Base-by-base conservation (phyloP, 2,329 filamentous ascomycete genomes). In the Neofusicoccum sp. region DNA sequence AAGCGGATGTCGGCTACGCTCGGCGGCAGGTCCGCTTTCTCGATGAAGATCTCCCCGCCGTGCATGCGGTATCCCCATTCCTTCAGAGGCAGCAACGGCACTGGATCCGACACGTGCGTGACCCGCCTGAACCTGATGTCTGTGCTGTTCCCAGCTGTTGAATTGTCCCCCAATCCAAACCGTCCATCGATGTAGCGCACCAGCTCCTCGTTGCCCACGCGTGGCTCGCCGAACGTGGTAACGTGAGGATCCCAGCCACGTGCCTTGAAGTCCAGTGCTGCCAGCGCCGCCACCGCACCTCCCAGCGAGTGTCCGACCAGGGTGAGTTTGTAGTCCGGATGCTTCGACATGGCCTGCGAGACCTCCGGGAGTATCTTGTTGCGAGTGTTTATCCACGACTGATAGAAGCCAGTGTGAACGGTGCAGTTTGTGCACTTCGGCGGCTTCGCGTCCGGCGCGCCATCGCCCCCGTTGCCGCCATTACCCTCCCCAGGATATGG, bases 211-310 rank as follows among this genome's bases (percentile, higher is more conserved):
- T 88, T 88, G 2, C 86, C 86, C 2, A 87, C 71, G 45, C 83
- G 80, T 22, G 95, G 95, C 77, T 98, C 92, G 8, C 95, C 95
- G 76, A 97, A 99, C 0, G 95, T 98, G 4, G 94, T 98, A 44
- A 96, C 87, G 12, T 83, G 77, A 2, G 93, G 87, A 7, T 89
- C 77, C 87, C 89, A 95, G 16, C 90, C 92, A n/a, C 89, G 81
- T 0, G 88, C 84, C 64, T 87, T 84, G 71, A 97, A 85, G 72
- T 99, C 95, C 34, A 97, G 81, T 1, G 86, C 91, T 0, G 93
- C 95, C 3, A 99, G 84, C 1, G 91, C 89, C 2, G 95, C 94
- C 1, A 99, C 91, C 0, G 95, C 93, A 14, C 95, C 95, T 22
- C 95, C 95, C 0, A 99, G 86, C 56, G 91, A 96, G 75, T 99